Conservation (phyloP, 495 filamentous ascomycete species). For the Pseudomonodictys pantanalensis region DNA sequence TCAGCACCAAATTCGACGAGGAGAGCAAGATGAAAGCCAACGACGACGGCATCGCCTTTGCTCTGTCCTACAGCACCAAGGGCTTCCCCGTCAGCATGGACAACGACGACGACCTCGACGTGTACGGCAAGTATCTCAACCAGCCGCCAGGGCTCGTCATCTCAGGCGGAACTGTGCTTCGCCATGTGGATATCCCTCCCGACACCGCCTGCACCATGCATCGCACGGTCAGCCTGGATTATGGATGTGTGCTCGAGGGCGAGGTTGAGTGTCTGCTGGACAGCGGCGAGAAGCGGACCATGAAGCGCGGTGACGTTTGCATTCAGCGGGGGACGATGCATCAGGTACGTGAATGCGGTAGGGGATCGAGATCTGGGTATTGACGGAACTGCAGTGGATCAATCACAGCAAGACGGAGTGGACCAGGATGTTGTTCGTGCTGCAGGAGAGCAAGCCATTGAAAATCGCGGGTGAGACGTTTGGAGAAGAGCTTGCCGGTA, state of each 20-base stretch:
- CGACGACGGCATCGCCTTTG: constrained; percentile 27
- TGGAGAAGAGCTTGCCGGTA: constrained; percentile 32
- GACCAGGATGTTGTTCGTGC: constrained; percentile 34
- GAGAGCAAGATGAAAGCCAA: constrained; percentile 28
- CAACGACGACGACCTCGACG: constrained; percentile 30
- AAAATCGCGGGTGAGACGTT: constrained; percentile 29
- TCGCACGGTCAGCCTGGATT: constrained; percentile 36
- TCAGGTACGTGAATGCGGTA: too few species aligned
- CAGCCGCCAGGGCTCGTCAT: constrained; percentile 40
- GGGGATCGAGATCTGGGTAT: too few species aligned
- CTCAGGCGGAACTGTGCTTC: constrained; percentile 36
- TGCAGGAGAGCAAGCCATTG: constrained; percentile 33
- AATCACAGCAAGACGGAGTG: constrained; percentile 52
- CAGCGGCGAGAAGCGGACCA: constrained; percentile 50
- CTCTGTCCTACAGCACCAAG: constrained; percentile 31
- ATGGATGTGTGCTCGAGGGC: constrained; percentile 38
- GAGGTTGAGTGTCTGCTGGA: constrained; percentile 62
- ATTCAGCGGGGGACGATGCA: constrained; percentile 70
- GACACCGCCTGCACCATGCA: constrained; percentile 29
- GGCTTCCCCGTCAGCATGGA: constrained; percentile 30
- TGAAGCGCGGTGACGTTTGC: constrained; percentile 61
- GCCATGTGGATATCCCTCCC: constrained; percentile 31
- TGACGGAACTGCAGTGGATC: too few species aligned
- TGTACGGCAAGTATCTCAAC: constrained; percentile 22
- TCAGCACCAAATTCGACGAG: constrained; percentile 32